Evolutionary conservation across 106 monocot species (phyloP).

Genomic region (Cymbidium sinense): DNA sequence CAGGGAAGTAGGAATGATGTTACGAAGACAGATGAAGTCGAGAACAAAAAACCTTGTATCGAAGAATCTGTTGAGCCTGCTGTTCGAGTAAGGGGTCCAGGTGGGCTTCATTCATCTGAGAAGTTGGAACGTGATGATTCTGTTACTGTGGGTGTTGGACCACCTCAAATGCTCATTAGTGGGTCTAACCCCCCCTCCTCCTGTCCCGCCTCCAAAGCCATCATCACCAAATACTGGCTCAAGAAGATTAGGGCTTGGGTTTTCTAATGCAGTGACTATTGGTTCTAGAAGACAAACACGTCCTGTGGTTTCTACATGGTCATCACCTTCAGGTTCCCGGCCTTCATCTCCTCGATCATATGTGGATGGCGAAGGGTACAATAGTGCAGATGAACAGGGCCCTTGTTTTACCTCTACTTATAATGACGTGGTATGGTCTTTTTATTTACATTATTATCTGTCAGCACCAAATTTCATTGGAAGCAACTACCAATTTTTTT

Average conservation of each 20-base stretch:
- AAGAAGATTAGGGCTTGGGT: slow-evolving; percentile 34
- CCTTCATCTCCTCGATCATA: slow-evolving; percentile 85
- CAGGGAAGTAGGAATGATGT: neutral
- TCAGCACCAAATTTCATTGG: neutral
- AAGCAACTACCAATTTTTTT: neutral
- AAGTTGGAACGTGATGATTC: slow-evolving; percentile 23
- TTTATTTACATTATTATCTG: neutral
- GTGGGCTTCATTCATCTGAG: slow-evolving; percentile 2
- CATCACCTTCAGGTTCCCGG: slow-evolving; percentile 50
- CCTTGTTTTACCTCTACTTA: slow-evolving; percentile 65
- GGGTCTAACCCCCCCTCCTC: slow-evolving; percentile 67
- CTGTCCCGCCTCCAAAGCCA: slow-evolving; percentile 66
- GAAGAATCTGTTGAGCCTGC: slow-evolving; percentile 23
- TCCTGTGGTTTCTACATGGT: slow-evolving; percentile 40
- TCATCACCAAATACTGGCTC: slow-evolving; percentile 9
- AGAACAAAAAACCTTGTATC: slow-evolving; percentile 20
- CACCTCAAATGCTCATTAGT: slow-evolving; percentile 37
- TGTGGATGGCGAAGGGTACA: slow-evolving; percentile 86
- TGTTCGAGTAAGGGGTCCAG: slow-evolving; percentile 7
- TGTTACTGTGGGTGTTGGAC: slow-evolving; percentile 14
- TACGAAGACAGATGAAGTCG: slow-evolving; percentile 11
- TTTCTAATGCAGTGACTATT: slow-evolving; percentile 31
- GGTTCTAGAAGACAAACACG: slow-evolving; percentile 59
- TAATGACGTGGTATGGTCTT: slow-evolving; percentile 59
- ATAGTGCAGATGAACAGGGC: slow-evolving; percentile 92